These are phyloP conservation scores for Lactarius indigo DNA, from an alignment of 768 basidiomycete genomes.

Conservation along the genomic window DNA sequence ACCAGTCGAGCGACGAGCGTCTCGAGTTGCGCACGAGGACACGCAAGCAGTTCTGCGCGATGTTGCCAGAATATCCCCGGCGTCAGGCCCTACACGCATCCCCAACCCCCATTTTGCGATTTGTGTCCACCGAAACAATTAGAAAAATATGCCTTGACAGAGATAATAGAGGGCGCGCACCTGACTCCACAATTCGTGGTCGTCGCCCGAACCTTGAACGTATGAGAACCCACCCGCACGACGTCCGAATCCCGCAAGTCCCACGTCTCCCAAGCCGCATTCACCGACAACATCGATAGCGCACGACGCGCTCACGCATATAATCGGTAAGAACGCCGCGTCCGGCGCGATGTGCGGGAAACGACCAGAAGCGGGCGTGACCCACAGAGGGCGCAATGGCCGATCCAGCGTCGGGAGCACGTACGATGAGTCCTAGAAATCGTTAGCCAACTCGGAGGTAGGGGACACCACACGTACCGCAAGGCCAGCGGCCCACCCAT, in stretches of 20 bases:
- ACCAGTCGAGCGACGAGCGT: conserved; percentile 37
- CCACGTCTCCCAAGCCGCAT: conserved; percentile 38
- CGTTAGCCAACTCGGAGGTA: no score
- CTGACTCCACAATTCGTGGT: conserved; percentile 88
- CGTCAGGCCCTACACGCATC: conserved; percentile 59
- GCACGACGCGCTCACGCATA: conserved; percentile 86
- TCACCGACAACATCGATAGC: conserved; percentile 58
- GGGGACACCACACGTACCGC: conserved; percentile 43
- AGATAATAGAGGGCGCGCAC: conserved; percentile 36
- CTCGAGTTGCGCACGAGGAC: conserved; percentile 48
- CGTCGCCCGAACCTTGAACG: conserved; percentile 92
- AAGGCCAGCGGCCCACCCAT: conserved; percentile 63
- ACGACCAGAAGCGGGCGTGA: conserved; percentile 65
- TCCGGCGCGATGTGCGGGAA: conserved; percentile 40
- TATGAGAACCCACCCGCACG: conserved; percentile 73
- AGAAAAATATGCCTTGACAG: not conserved
- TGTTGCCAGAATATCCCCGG: conserved; percentile 70
- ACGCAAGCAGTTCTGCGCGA: conserved; percentile 43
- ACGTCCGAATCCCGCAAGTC: conserved; percentile 52
- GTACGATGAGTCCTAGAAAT: conserved; percentile 65
- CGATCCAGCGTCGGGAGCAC: conserved; percentile 50
- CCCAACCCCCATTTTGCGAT: not conserved
- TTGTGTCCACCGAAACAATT: not conserved
- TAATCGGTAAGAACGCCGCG: conserved; percentile 56
- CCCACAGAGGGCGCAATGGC: conserved; percentile 85